phyloP scores from a whole-genome alignment of 495 filamentous ascomycete species.

The Monascus purpureus region DNA sequence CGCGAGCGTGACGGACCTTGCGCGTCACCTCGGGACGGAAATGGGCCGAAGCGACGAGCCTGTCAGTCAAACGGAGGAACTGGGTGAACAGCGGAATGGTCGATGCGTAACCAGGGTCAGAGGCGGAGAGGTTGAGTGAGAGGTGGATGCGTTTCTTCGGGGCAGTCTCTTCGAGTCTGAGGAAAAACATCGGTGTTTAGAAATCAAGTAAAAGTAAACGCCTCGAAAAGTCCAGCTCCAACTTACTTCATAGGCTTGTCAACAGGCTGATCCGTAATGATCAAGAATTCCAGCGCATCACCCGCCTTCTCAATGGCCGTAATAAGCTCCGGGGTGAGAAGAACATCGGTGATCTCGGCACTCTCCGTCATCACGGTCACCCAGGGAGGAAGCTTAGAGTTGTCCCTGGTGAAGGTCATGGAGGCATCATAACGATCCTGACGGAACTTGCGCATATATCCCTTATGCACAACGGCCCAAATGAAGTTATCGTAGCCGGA shows the following conservation, averaged over 20 bases:
- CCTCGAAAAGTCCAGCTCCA: not conserved
- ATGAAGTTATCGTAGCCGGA: constrained; percentile 82
- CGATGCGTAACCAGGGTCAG: constrained; percentile 39
- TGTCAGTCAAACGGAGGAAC: constrained; percentile 74
- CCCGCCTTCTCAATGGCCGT: constrained; percentile 69
- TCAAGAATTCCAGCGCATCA: constrained; percentile 71
- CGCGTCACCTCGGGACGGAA: constrained; percentile 84
- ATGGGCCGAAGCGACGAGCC: constrained; percentile 58
- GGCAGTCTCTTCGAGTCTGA: constrained; percentile 68
- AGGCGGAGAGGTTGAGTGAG: constrained; percentile 54
- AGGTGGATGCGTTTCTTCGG: constrained; percentile 81
- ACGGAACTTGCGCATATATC: constrained; percentile 74
- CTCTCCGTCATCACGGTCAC: constrained; percentile 91
- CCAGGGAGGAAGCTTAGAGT: constrained; percentile 82
- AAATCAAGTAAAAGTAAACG: no score
- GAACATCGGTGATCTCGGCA: constrained; percentile 79
- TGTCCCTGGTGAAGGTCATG: constrained; percentile 82
- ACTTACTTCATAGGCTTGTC: constrained; percentile 81
- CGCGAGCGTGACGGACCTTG: constrained; percentile 66
- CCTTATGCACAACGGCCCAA: constrained; percentile 92
- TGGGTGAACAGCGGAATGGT: constrained; percentile 65
- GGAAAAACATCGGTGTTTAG: no score
- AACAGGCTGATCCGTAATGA: constrained; percentile 79
- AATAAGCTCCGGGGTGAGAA: constrained; percentile 74
- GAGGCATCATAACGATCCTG: constrained; percentile 91